These are phyloP conservation scores for Suillus sp. DNA, from an alignment of 768 basidiomycete species.

Conservation along the genomic window DNA sequence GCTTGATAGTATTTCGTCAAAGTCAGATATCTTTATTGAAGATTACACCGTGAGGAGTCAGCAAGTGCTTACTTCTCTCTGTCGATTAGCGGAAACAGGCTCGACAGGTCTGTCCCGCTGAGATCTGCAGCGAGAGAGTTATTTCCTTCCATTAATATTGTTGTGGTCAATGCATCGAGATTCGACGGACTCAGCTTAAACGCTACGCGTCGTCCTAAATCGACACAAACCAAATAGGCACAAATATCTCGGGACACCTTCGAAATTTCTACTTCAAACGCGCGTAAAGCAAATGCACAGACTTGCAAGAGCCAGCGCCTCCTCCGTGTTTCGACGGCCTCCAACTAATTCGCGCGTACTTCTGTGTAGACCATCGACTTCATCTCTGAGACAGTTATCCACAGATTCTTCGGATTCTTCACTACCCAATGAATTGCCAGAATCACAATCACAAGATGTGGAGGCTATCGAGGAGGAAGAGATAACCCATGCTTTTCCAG, in stretches of 20 bases:
- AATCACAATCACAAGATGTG: conserved; percentile 3
- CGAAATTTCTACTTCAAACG: conserved; percentile 19
- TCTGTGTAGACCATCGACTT: conserved; percentile 3
- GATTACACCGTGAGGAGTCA: neutral
- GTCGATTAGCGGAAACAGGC: conserved; percentile 62
- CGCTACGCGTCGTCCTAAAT: conserved; percentile 17
- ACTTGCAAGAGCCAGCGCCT: conserved; percentile 20
- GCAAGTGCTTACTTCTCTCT: conserved; percentile 58
- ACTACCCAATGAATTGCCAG: neutral
- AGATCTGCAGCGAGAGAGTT: conserved; percentile 50
- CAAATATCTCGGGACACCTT: conserved; percentile 9
- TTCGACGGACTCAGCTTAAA: neutral
- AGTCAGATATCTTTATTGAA: conserved; percentile 2
- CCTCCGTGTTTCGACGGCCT: conserved; percentile 18
- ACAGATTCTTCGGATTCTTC: conserved; percentile 15
- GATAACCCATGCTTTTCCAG: conserved; percentile 41
- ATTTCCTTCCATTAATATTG: conserved; percentile 13
- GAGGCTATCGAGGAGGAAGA: conserved; percentile 13
- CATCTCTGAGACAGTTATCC: conserved; percentile 20
- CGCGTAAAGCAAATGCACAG: conserved; percentile 28
- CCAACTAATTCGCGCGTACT: conserved; percentile 9
- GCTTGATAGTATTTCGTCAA: conserved; percentile 37
- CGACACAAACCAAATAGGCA: conserved; percentile 23
- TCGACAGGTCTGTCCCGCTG: conserved; percentile 51
- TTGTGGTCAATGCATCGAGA: conserved; percentile 16